Evolutionary conservation across 257 asterid species (phyloP), one percentile per base, ranked within the genome.

Genomic region (Salvia splendens): DNA sequence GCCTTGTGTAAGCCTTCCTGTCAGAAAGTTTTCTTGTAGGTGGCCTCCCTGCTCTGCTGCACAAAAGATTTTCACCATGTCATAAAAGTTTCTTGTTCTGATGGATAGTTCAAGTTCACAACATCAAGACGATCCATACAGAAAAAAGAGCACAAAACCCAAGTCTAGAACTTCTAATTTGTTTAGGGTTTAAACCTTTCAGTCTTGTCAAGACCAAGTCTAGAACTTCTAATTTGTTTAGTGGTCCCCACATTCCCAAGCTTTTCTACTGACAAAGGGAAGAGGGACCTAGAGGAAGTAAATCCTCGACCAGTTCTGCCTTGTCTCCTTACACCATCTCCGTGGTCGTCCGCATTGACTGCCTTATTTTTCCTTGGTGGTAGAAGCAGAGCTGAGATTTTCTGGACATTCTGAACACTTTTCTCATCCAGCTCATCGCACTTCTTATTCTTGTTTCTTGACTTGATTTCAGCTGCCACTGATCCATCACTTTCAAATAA

Each of bases 401-500:
- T 87, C 78, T 86, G 98, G 70, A 86, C 87, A 77, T 82, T 78
- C 77, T 82, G 87, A 72, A 80, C 91, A 67, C 81, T 60, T 80
- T 81, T 87, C 72, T 83, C 95, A 77, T 85, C 90, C 40, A 83
- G 65, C 55, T 78, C 91, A 70, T 81, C 92, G 69, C 77, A 78
- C 71, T 79, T 92, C 79, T 83, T 92, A 78, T 75, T 73, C 86
- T 81, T 84, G 57, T 80, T 87, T 72, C 78, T 84, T 36, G 84
- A 72, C 82, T 80, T 87, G 74, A 77, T 71, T 81, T 92, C 96
- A 72, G 85, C 75, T 75, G 87, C 84, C 61, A 90, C 96, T 35
- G 89, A 86, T 79, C 85, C 96, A 82, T 89, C 98, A 75, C 91
- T 86, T 75, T 89, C 98, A 70, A 95, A 92, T 61, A 89, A 76